Percentiles rank a stretch among this genome's conserved stretches.
phyloP scores from a whole-genome alignment of 2,329 filamentous ascomycete genomes.

The Fusarium globosum region DNA sequence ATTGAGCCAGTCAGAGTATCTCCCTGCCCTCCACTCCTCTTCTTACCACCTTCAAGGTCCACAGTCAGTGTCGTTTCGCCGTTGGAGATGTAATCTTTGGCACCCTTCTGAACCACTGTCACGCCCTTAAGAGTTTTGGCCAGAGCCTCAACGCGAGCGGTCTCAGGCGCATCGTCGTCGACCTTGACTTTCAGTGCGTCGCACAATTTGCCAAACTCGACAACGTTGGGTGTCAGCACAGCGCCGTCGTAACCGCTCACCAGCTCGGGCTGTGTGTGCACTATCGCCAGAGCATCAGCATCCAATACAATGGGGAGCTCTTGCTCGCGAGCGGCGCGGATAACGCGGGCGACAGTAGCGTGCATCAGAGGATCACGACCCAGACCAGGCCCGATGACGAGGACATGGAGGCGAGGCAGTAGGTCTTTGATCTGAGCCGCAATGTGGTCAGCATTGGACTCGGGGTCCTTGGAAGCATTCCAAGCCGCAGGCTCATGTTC shows the following conservation, averaged over 20 bases:
- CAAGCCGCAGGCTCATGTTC: slow-evolving; percentile 57
- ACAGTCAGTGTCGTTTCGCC: slow-evolving; percentile 79
- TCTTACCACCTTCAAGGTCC: slow-evolving; percentile 83
- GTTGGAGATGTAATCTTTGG: slow-evolving; percentile 84
- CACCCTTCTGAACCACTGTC: slow-evolving; percentile 90
- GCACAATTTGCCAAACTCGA: slow-evolving; percentile 88
- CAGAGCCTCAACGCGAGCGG: slow-evolving; percentile 70
- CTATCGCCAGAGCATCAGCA: slow-evolving; percentile 85
- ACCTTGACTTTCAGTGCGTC: slow-evolving; percentile 77
- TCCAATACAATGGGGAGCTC: slow-evolving; percentile 88
- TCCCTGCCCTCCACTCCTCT: slow-evolving; percentile 93
- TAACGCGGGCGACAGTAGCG: slow-evolving; percentile 81
- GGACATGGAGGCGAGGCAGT: slow-evolving; percentile 87
- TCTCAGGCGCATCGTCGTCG: slow-evolving; percentile 49
- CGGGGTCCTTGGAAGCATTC: slow-evolving; percentile 44
- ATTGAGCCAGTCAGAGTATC: slow-evolving; percentile 93
- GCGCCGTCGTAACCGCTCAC: slow-evolving; percentile 84
- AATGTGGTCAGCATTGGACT: slow-evolving; percentile 69
- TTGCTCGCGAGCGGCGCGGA: slow-evolving; percentile 78
- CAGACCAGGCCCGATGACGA: slow-evolving; percentile 92
- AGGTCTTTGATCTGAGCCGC: slow-evolving; percentile 78
- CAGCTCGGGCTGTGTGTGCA: slow-evolving; percentile 79
- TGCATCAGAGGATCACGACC: slow-evolving; percentile 93
- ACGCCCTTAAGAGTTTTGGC: slow-evolving; percentile 85
- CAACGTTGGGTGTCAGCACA: slow-evolving; percentile 93